Percentiles rank a stretch among this genome's conserved stretches.
Conservation (phyloP, 2,329 filamentous ascomycete species). For the Neofusicoccum umdonicola region DNA sequence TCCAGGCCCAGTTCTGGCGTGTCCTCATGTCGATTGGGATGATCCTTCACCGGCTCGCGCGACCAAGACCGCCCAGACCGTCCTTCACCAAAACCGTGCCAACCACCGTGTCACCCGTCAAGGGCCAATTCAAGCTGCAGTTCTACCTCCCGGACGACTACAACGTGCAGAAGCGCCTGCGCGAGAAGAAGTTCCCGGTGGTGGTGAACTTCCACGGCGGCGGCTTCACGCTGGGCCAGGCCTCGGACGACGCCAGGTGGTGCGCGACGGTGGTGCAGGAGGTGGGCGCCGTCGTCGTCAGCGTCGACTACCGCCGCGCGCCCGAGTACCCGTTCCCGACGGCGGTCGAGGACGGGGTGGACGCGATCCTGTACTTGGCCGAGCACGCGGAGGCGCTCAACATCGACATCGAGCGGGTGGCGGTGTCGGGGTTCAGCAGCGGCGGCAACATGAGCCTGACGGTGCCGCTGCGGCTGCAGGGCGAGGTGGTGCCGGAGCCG, state of each 20-base stretch:
- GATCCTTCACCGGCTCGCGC: conserved; percentile 62
- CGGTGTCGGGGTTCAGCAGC: conserved; percentile 61
- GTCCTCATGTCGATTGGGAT: conserved; percentile 68
- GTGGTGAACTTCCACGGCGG: conserved; percentile 65
- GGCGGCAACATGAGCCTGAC: conserved; percentile 63
- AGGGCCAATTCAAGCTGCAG: conserved; percentile 52
- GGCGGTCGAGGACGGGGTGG: conserved; percentile 63
- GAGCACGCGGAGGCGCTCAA: conserved; percentile 55
- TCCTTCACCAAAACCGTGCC: conserved; percentile 58
- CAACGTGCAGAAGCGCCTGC: conserved; percentile 40
- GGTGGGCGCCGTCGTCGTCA: conserved; percentile 57
- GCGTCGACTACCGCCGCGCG: conserved; percentile 60
- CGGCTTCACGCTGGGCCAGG: conserved; percentile 59
- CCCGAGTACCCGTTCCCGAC: conserved; percentile 63
- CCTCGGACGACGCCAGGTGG: conserved; percentile 62
- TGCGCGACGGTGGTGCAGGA: conserved; percentile 55
- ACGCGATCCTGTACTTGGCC: conserved; percentile 59
- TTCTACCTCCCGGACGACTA: conserved; percentile 61
- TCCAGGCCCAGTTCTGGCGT: conserved; percentile 66
- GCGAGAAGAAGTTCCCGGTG: conserved; percentile 52
- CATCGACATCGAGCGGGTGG: conserved; percentile 57
- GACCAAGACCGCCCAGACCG: conserved; percentile 59
- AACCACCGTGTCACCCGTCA: conserved; percentile 46
- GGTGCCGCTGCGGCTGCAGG: conserved; percentile 58
- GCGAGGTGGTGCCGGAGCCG: conserved; percentile 37